Evolutionary conservation across 2,329 filamentous ascomycete species (phyloP), one percentile per base, ranked within the genome.

Genomic region (Fusarium vanettenii): DNA sequence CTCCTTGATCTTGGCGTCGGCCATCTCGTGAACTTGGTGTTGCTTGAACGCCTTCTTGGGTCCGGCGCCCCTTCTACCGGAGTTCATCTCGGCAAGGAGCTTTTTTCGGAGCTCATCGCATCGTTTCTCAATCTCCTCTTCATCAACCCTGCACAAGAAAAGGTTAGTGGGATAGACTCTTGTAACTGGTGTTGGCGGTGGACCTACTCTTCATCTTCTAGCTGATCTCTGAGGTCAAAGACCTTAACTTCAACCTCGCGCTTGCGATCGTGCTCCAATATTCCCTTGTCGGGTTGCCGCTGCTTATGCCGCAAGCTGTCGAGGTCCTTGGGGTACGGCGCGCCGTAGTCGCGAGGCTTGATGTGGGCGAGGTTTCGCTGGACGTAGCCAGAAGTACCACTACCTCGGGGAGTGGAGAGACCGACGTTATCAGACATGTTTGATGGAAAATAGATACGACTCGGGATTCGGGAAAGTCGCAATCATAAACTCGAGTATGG

Each of bases 401-500:
- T 97, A 77, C 97, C 97, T 80, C 97, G 93, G 4, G 97, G 97
- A 6, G 97, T 99, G 67, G 93, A 92, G 79, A 99, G 94, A 67
- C 97, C 97, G 80, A 99, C 97, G 86, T 99, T 99, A 76, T 97
- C 95, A 70, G 95, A 97, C 97, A 98, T 98, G 78, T 37, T 80
- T 59, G 29, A 48, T 27, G 16, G 16, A 16, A 35, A 18, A 20
- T 9, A 14, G 10, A 29, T 22, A 22, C 18, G 6, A 27, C 6
- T 31, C n/a, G 27, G 22, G 18, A 39, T 11, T 50, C 33, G 10
- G 22, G 22, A 27, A 13, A 48, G 11, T 39, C 10, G 16, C 48
- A 16, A n/a, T n/a, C 8, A 27, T 6, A 31, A 50, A 33, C 22
- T 20, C 29, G 29, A 22, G 48, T 67, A 71, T 57, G 29, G 31